Base-by-base conservation (phyloP, 768 basidiomycete genomes). In the Tulasnella sp. region DNA sequence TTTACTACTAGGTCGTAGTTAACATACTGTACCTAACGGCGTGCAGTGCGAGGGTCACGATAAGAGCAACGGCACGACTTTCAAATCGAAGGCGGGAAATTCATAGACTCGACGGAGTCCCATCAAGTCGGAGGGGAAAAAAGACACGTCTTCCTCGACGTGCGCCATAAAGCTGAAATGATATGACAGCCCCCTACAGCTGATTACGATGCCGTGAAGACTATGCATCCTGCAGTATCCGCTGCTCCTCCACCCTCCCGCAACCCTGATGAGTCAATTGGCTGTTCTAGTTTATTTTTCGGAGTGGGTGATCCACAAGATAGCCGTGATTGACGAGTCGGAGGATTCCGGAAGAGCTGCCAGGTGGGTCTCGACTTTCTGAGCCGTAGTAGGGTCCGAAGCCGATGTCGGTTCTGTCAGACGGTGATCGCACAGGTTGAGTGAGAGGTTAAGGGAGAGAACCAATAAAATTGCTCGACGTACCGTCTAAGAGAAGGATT, bases 381-480 rank as follows among this genome's bases (percentile, higher is more conserved):
- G 81, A 18, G 91, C 91, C 0, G 91, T 88, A 42, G 87, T 87
- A 20, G 89, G 85, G 83, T 97, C 95, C 77, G 96, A 86, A 0
- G 95, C 95, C 11, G 93, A 95, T 0, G 95, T 96, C 1, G 95
- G 95, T 83, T 97, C 95, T 96, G 80, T 6, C 44, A 44, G 32
- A 40, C 42, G 23, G 51, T 44, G 48, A 79, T 44, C 40, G 48
- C 26, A 73, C 23, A 70, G 51, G 75, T 40, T 57, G 70, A 42
- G 37, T 51, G 48, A 42, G 29, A 51, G 37, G 18, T 16, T 23
- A 51, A 29, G 40, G 26, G 35, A 57, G 5, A 23, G 6, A 37
- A 32, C n/a, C 73, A 67, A 13, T 48, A n/a, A 70, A 51, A 3
- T 48, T 2, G 26, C 23, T 15, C 73, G 15, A 85, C 88, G 71